phyloP scores from a whole-genome alignment of 805 yeast genomes.

The Wickerhamiella domercqiae region DNA sequence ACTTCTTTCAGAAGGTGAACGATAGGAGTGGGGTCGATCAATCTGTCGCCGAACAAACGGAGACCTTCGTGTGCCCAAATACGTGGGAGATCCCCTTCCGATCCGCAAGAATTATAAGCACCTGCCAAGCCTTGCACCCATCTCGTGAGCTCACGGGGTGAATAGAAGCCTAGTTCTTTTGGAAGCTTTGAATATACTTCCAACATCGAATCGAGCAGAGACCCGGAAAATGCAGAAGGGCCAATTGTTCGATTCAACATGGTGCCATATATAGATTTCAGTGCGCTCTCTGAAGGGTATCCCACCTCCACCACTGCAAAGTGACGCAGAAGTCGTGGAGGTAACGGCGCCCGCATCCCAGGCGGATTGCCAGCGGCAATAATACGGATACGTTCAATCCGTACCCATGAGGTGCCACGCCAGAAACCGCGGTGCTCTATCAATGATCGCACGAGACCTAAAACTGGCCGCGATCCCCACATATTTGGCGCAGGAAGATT shows the following conservation, averaged over 20 bases:
- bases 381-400: constrained; percentile 48
- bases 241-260: constrained; percentile 38
- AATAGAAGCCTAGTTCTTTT: constrained; percentile 25
- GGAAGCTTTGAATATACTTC: constrained; percentile 37
- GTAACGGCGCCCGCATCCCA: constrained; percentile 44
- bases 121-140: constrained; percentile 67
- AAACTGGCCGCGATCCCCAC: constrained; percentile 59
- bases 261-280: constrained; percentile 49
- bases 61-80: constrained; percentile 73
- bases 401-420: constrained; percentile 49
- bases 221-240: constrained; percentile 31
- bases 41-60: constrained; percentile 61
- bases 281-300: constrained; percentile 52
- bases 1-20: not conserved
- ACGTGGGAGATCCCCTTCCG: constrained; percentile 5
- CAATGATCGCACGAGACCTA: constrained; percentile 59
- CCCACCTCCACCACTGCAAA: constrained; percentile 55
- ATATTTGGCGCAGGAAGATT: constrained; percentile 62
- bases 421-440: constrained; percentile 67
- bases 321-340: constrained; percentile 52
- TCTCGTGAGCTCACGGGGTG: constrained; percentile 84
- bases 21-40: constrained; percentile 19
- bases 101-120: too few relatives aligned
- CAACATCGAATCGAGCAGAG: constrained; percentile 38
- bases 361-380: constrained; percentile 97